Conservation (phyloP, 169 alveolate species). For the Theileria equi region DNA sequence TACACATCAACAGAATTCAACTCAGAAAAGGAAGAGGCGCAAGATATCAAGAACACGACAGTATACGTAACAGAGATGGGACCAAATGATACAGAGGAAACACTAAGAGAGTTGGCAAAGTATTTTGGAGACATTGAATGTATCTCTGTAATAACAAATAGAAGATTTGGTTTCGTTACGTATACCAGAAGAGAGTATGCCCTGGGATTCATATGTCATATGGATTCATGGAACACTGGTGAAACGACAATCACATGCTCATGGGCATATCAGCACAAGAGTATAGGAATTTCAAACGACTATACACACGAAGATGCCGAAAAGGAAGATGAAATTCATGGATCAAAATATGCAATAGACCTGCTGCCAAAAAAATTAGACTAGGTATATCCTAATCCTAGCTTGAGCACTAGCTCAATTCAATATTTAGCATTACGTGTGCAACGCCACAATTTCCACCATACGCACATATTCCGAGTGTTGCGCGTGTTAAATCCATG, state of each 20-base stretch:
- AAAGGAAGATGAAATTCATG: conserved; percentile 51
- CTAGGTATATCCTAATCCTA: neutral
- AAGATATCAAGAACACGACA: conserved; percentile 43
- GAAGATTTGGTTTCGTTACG: conserved; percentile 57
- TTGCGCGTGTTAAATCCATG: neutral
- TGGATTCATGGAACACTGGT: conserved; percentile 63
- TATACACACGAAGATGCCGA: conserved; percentile 39
- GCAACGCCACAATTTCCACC: conserved; percentile 57
- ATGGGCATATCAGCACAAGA: conserved; percentile 62
- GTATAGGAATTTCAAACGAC: conserved; percentile 12
- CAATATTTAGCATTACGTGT: conserved; percentile 24
- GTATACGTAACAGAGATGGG: conserved; percentile 54
- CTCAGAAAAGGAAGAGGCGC: conserved; percentile 39
- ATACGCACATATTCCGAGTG: conserved; percentile 20
- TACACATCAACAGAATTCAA: conserved; percentile 46
- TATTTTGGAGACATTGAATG: conserved; percentile 61
- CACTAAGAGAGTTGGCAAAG: conserved; percentile 35
- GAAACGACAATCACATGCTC: conserved; percentile 45
- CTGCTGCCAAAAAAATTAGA: conserved; percentile 43
- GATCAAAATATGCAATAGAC: conserved; percentile 49
- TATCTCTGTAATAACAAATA: conserved; percentile 36
- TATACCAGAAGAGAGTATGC: conserved; percentile 56
- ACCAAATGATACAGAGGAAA: conserved; percentile 34
- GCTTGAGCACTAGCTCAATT: too few species aligned
- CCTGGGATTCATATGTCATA: conserved; percentile 60